Evolutionary conservation across 2,329 filamentous ascomycete genomes (phyloP).

Genomic region (Talaromyces sp.): DNA sequence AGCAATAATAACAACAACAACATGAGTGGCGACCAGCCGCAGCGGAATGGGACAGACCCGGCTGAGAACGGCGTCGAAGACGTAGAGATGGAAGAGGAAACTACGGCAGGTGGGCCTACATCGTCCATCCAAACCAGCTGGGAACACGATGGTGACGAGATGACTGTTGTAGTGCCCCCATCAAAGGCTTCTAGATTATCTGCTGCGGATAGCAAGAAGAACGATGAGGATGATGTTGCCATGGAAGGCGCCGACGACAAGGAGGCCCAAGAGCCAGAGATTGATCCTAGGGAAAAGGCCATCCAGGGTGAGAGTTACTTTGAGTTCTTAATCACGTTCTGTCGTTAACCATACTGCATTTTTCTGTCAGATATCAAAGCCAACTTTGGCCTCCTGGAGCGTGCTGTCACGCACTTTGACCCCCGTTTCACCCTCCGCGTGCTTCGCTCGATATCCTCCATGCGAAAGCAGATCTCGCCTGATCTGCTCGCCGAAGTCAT

Average conservation of each 20-base stretch:
- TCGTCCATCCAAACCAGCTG: slow-evolving; percentile 55
- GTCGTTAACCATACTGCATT: slow-evolving; percentile 2
- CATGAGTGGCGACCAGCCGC: slow-evolving; percentile 70
- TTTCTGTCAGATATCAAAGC: slow-evolving; percentile 75
- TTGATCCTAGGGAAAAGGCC: slow-evolving; percentile 47
- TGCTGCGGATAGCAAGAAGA: slow-evolving; percentile 59
- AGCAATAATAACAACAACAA: slow-evolving; percentile 11
- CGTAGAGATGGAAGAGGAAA: slow-evolving; percentile 65
- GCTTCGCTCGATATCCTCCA: slow-evolving; percentile 87
- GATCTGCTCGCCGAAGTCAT: slow-evolving; percentile 78
- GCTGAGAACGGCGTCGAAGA: slow-evolving; percentile 66
- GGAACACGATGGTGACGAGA: slow-evolving; percentile 67
- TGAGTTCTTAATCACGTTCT: not conserved
- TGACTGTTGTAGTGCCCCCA: slow-evolving; percentile 74
- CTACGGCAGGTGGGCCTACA: slow-evolving; percentile 46
- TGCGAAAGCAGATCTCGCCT: slow-evolving; percentile 83
- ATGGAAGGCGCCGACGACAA: slow-evolving; percentile 57
- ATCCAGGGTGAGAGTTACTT: slow-evolving; percentile 36
- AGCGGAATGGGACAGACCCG: slow-evolving; percentile 62
- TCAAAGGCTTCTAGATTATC: slow-evolving; percentile 61
- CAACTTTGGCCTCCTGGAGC: slow-evolving; percentile 87
- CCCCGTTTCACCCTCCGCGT: slow-evolving; percentile 91
- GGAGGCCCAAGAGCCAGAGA: slow-evolving; percentile 37
- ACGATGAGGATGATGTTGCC: slow-evolving; percentile 63
- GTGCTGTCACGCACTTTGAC: slow-evolving; percentile 89